Evolutionary conservation across 345 rosid genomes (phyloP).

Genomic region (Eucalyptus coolabah): DNA sequence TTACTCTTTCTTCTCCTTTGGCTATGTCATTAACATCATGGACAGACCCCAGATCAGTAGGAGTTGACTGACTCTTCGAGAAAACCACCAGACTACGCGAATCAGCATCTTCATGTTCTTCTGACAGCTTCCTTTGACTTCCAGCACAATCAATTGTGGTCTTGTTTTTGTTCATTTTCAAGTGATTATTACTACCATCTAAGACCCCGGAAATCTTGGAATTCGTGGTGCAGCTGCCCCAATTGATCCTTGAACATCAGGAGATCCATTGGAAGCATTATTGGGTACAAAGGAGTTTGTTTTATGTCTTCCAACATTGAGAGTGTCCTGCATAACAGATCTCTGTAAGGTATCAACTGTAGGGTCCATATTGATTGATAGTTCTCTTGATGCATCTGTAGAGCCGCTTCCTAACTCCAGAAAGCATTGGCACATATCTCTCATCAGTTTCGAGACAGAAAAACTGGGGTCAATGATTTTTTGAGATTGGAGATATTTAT

Average conservation of each 20-base stretch:
- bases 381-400: constrained; percentile 42
- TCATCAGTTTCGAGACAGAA: constrained; percentile 36
- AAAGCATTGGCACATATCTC: constrained; percentile 76
- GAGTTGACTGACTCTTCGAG: constrained; percentile 29
- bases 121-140: constrained; percentile 2
- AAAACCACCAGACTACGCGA: constrained; percentile 20
- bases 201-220: too few species aligned
- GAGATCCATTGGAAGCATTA: too few species aligned
- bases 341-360: too few species aligned
- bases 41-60: constrained; percentile 37
- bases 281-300: too few species aligned
- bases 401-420: constrained; percentile 44
- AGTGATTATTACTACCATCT: too few species aligned
- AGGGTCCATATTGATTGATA: too few species aligned
- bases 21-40: constrained; percentile 36
- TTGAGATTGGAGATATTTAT: constrained; percentile 65
- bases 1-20: constrained; percentile 55
- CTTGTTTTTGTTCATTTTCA: background rate
- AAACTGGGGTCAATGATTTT: constrained; percentile 66
- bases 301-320: too few species aligned
- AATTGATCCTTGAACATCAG: too few species aligned
- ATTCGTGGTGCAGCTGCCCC: too few species aligned
- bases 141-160: background rate
- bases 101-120: background rate
- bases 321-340: too few species aligned